Conservation (phyloP, 306 rosid species). For the Pachyrhizus erosus region DNA sequence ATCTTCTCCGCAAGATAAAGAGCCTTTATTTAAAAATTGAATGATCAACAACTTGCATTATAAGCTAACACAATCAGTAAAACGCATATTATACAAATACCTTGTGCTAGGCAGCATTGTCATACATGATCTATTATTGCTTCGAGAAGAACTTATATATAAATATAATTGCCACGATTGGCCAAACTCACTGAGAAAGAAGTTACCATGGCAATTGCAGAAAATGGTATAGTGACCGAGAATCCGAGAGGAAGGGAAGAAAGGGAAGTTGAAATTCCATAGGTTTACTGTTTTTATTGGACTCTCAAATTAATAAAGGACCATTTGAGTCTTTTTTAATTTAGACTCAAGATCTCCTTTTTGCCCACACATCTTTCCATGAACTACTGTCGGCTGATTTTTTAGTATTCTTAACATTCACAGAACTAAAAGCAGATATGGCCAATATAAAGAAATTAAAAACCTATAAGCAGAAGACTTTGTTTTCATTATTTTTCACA, state of each 20-base stretch:
- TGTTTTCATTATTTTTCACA: background rate
- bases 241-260: background rate
- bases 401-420: constrained; percentile 28
- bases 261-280: constrained; percentile 5
- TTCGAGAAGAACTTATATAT: constrained; percentile 31
- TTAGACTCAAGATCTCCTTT: constrained; percentile 20
- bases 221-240: constrained; percentile 24
- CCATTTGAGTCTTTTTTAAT: constrained; percentile 2
- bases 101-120: constrained; percentile 35
- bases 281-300: constrained; percentile 35
- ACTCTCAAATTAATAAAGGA: constrained; percentile 16
- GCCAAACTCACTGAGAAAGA: constrained; percentile 31
- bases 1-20: constrained; percentile 24
- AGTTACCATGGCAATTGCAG: constrained; percentile 14
- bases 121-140: constrained; percentile 33
- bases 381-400: constrained; percentile 50
- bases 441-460: constrained; percentile 9
- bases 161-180: constrained; percentile 25
- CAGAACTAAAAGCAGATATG: constrained; percentile 30
- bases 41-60: constrained; percentile 44
- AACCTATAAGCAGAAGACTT: background rate
- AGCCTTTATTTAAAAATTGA: constrained; percentile 28
- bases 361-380: constrained; percentile 39
- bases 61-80: constrained; percentile 31
- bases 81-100: constrained; percentile 27